Evolutionary conservation across 2,329 filamentous ascomycete genomes (phyloP).

Genomic region (Microdochium bolleyi): DNA sequence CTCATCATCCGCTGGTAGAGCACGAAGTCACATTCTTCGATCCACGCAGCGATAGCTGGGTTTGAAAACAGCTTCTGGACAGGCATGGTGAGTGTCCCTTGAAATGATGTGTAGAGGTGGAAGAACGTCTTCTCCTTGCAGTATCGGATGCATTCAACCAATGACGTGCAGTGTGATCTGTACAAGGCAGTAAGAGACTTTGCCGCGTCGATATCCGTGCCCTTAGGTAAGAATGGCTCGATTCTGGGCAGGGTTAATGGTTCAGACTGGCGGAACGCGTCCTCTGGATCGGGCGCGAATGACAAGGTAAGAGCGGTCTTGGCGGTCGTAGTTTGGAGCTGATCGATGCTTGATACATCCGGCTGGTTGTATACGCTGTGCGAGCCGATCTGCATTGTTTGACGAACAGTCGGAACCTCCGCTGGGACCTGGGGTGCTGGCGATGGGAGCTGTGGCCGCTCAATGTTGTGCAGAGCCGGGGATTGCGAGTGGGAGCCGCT

Average conservation of each 20-base stretch:
- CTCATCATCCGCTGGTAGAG: conserved; percentile 97
- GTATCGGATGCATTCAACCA: conserved; percentile 91
- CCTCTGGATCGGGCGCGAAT: conserved; percentile 51
- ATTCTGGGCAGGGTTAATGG: conserved; percentile 79
- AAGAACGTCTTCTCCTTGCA: conserved; percentile 97
- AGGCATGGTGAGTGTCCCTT: conserved; percentile 91
- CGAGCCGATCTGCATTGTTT: conserved; percentile 19
- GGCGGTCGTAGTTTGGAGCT: conserved; percentile 46
- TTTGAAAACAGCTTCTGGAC: conserved; percentile 88
- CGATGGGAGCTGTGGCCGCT: conserved; percentile 23
- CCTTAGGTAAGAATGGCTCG: conserved; percentile 67
- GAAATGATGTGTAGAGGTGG: conserved; percentile 88
- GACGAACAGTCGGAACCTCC: conserved; percentile 13
- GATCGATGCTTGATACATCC: conserved; percentile 46
- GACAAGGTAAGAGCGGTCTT: conserved; percentile 53
- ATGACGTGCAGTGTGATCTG: conserved; percentile 86
- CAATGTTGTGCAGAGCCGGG: conserved; percentile 8
- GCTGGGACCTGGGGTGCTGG: conserved; percentile 25
- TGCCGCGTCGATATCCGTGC: conserved; percentile 81
- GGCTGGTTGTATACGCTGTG: conserved; percentile 55
- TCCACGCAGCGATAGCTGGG: conserved; percentile 78
- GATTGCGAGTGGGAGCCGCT: conserved; percentile 26
- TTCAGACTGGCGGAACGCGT: conserved; percentile 54
- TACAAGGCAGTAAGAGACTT: conserved; percentile 83
- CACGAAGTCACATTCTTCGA: conserved; percentile 89